Base-by-base conservation (phyloP, 345 rosid genomes). In the thale cress (Arabidopsis thaliana) region DNA sequence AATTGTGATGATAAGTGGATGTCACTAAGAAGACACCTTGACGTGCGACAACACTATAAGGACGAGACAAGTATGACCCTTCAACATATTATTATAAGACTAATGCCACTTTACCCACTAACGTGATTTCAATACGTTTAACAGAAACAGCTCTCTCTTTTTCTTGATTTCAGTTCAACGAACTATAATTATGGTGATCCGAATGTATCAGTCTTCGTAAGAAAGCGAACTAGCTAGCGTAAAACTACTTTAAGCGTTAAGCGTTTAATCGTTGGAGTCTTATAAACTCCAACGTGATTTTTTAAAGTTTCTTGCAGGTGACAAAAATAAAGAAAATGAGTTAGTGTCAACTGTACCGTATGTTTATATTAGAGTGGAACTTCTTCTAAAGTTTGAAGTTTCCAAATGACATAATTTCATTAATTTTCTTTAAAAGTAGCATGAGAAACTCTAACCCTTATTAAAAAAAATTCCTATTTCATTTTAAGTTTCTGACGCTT, bases 11-110 rank as follows among this genome's bases (percentile, higher is more conserved):
- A 77, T 70, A 77, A 77, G 55, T 77, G 80, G 72, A 64, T 70
- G 80, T 77, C 80, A 77, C 80, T 64, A 77, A 33, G 80, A 65
- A 64, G 75, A 77, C 76, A 70, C 67, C 11, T 63, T 48, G 80
- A 77, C 76, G 80, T 70, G 51, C 55, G 76, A 77, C 80, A 46
- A 56, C 80, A 77, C 76, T 77, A 56, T 77, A 37, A 63, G 67
- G 71, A 63, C 65, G 55, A 64, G 76, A 77, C 80, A 71, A 46
- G 48, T 77, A 56, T 64, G 75, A 63, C 71, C 59, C 80, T 70
- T 56, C 60, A 45, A 44, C 71, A 56, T 56, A 53, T 69, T 52
- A 69, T 44, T 62, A 44, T 55, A 69, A 44, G 75, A 77, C 80
- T 70, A 70, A 64, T 56, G 13, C 80, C 75, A 63, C 80, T 76